Base-by-base conservation (phyloP, 1,284 basidiomycete species). In the Austropuccinia psidii region DNA sequence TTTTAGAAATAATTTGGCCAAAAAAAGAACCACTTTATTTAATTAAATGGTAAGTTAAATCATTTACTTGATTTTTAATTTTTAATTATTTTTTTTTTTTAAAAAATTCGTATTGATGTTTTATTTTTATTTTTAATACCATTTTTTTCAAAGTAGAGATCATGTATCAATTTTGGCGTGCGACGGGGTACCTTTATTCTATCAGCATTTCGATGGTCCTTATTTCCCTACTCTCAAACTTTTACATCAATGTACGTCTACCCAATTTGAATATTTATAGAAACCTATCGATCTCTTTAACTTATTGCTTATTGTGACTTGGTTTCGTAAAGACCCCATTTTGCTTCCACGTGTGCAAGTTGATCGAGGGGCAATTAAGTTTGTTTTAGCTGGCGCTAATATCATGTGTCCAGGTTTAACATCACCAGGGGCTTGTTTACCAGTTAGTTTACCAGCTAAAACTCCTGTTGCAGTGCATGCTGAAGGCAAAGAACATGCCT, bases 311-410 rank as follows among this genome's bases (percentile, higher is more conserved):
- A 4, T 37, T 60, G n/a, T n/a, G n/a, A n/a, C n/a, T 37, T 35
- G 9, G 2, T 37, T 39, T 17, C 29, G 3, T 37, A 21, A 77
- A 96, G 93, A 97, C 84, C 95, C 95, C 1, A 87, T 85, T 77
- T 85, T 98, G 76, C 85, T 98, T 49, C 93, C 95, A 7, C 87
- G 85, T 77, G 91, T 97, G 50, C 87, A 89, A 77, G 86, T 98
- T 64, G 96, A 99, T 84, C 88, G 94, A 66, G 96, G 96, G 67
- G 96, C 96, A 52, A 98, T 99, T 83, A 91, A 94, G 64, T 98
- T 97, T 82, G 85, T 99, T 29, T 87, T 99, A 54, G 89, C 88
- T 8, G 81, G 84, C n/a, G 82, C 82, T 17, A 83, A 82, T 75
- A 79, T 83, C 77, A 83, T 83, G 82, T 81, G 82, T 77, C 96